A percentile compares a stretch with the other conserved stretches of the same genome.
phyloP scores from a whole-genome alignment of 2,329 filamentous ascomycete genomes.

The Ustilaginoidea virens region DNA sequence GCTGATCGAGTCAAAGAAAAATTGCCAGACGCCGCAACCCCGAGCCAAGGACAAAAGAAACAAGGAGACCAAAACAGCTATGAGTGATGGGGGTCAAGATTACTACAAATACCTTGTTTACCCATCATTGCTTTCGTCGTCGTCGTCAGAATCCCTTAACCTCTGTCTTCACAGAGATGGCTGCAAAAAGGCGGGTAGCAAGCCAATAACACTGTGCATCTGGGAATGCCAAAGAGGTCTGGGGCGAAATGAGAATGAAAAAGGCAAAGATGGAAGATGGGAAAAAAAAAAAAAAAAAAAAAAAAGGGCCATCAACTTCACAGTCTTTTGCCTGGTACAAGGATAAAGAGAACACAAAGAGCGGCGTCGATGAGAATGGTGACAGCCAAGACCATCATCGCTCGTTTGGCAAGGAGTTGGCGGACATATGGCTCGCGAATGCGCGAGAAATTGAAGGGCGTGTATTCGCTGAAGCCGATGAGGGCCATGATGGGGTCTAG shows the following conservation, averaged over 20 bases:
- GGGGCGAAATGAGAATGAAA: too few relatives aligned
- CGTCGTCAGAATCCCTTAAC: too few relatives aligned
- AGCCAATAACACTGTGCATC: too few relatives aligned
- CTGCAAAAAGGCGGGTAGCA: too few relatives aligned
- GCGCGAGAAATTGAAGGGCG: constrained; percentile 77
- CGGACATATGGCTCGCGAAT: constrained; percentile 87
- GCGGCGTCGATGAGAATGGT: constrained; percentile 64
- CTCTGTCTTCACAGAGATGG: too few relatives aligned
- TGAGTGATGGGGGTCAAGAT: too few relatives aligned
- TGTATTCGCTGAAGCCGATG: constrained; percentile 88
- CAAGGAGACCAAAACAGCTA: too few relatives aligned
- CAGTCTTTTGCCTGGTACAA: constrained; percentile 78
- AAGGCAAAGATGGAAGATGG: too few relatives aligned
- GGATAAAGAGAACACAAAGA: constrained; percentile 81
- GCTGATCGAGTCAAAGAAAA: too few relatives aligned
- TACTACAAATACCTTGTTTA: too few relatives aligned
- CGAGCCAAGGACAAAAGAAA: background rate
- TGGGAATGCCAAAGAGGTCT: too few relatives aligned
- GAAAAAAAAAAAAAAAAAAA: background rate
- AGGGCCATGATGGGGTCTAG: constrained; percentile 85
- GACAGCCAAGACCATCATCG: constrained; percentile 63
- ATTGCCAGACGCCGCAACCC: background rate
- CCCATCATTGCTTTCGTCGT: too few relatives aligned
- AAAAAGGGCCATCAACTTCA: constrained; percentile 17
- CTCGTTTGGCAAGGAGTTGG: constrained; percentile 68